Evolutionary conservation across 352 stramenopile species (phyloP).

Genomic region (Pythium grandisporangium): DNA sequence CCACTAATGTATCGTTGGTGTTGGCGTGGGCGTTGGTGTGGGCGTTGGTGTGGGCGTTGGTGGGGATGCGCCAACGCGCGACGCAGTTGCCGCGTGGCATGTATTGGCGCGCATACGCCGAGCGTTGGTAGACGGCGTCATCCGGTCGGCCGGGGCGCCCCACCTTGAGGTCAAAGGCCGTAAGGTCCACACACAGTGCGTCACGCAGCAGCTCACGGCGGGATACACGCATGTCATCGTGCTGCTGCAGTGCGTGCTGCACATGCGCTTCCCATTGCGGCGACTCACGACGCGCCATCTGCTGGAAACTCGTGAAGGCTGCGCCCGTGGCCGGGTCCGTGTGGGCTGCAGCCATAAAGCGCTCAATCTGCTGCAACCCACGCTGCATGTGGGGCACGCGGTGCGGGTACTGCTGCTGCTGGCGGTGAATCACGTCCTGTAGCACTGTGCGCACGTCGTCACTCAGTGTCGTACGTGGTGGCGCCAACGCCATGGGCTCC

Average conservation of each 20-base stretch:
- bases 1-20: too few relatives aligned
- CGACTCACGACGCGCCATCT: slow-evolving; percentile 23
- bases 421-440: slow-evolving; percentile 16
- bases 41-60: too few relatives aligned
- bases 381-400: slow-evolving; percentile 32
- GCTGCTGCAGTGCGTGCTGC: slow-evolving; percentile 9
- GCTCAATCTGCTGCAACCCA: slow-evolving; percentile 38
- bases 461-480: slow-evolving; percentile 25
- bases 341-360: slow-evolving; percentile 32
- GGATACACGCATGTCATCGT: slow-evolving; percentile 32
- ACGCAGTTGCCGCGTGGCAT: slow-evolving; percentile 73
- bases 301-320: slow-evolving; percentile 17
- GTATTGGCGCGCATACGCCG: slow-evolving; percentile 51
- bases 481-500: slow-evolving; percentile 38
- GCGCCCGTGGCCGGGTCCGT: slow-evolving; percentile 5
- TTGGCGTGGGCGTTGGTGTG: too few relatives aligned
- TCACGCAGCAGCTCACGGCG: slow-evolving; percentile 24
- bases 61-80: slow-evolving; percentile 21
- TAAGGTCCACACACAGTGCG: slow-evolving; percentile 20
- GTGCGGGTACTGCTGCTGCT: slow-evolving; percentile 8
- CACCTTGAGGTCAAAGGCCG: slow-evolving; percentile 53
- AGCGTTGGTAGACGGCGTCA: slow-evolving; percentile 59
- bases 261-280: slow-evolving; percentile 37
- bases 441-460: slow-evolving; percentile 21
- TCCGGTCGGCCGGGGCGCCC: slow-evolving; percentile 51